Conservation (phyloP, 2,329 filamentous ascomycete species). For the Penicillium polonicum region DNA sequence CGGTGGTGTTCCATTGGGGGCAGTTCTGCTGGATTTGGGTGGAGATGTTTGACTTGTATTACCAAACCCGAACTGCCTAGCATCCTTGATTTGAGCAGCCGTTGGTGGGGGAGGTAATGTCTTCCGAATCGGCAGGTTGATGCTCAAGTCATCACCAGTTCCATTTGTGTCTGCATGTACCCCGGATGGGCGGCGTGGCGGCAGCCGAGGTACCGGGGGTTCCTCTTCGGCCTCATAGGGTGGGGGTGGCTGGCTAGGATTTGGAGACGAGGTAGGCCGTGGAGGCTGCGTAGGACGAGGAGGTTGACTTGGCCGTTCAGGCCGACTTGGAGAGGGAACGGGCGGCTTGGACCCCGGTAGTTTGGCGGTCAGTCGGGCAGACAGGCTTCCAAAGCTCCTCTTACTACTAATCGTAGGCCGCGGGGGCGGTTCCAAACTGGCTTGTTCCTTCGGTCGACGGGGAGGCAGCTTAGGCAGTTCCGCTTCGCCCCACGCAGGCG, state of each 20-base stretch:
- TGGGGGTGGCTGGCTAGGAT: slow-evolving; percentile 7
- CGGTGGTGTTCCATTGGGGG: slow-evolving; percentile 36
- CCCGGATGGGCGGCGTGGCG: slow-evolving; percentile 28
- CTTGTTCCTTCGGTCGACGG: slow-evolving; percentile 39
- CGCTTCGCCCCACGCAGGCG: slow-evolving; percentile 57
- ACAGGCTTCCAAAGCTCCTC: slow-evolving; percentile 16
- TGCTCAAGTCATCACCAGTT: slow-evolving; percentile 14
- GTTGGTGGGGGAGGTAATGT: slow-evolving; percentile 36
- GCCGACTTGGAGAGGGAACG: neutral
- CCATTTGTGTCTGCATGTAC: slow-evolving; percentile 16
- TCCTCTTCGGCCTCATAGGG: slow-evolving; percentile 10
- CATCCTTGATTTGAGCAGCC: slow-evolving; percentile 33
- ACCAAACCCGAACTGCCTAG: slow-evolving; percentile 49
- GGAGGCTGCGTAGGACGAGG: slow-evolving; percentile 12
- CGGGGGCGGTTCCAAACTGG: slow-evolving; percentile 21
- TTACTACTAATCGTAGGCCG: slow-evolving; percentile 25
- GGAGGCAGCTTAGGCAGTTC: slow-evolving; percentile 56
- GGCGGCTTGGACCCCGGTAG: slow-evolving; percentile 7
- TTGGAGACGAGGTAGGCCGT: slow-evolving; percentile 13
- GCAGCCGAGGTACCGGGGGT: slow-evolving; percentile 22
- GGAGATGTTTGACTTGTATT: slow-evolving; percentile 35
- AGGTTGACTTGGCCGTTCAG: neutral
- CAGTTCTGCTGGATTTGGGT: slow-evolving; percentile 17
- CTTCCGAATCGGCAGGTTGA: slow-evolving; percentile 28
- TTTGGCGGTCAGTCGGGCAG: slow-evolving; percentile 13